Evolutionary conservation across 139 green algal species (phyloP).

Genomic region (Tetraselmis striata): DNA sequence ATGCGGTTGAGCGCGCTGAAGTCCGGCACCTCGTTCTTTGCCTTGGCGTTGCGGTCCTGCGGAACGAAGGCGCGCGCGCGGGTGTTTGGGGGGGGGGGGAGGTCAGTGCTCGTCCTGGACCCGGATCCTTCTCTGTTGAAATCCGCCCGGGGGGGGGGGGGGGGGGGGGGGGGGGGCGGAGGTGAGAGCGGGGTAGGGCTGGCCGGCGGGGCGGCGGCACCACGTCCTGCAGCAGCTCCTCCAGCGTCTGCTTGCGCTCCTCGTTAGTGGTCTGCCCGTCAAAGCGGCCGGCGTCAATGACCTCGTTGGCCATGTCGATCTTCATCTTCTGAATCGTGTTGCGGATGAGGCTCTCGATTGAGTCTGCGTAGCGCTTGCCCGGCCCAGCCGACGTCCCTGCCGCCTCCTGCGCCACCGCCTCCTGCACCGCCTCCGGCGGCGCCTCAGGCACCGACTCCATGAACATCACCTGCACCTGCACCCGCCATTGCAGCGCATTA

Average conservation of each 20-base stretch:
- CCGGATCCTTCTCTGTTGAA: too few species aligned
- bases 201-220: background rate
- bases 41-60: slow-evolving; percentile 40
- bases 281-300: slow-evolving; percentile 89
- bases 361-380: slow-evolving; percentile 63
- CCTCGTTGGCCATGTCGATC: slow-evolving; percentile 97
- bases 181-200: background rate
- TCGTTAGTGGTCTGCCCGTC: slow-evolving; percentile 89
- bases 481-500: too few species aligned
- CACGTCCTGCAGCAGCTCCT: slow-evolving; percentile 65
- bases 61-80: slow-evolving; percentile 25
- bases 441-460: slow-evolving; percentile 81
- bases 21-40: slow-evolving; percentile 51
- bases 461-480: slow-evolving; percentile 74
- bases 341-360: slow-evolving; percentile 87
- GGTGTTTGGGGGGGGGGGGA: too few species aligned
- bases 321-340: slow-evolving; percentile 97
- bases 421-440: background rate
- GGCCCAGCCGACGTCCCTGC: background rate
- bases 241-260: slow-evolving; percentile 74
- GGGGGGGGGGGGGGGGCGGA: too few species aligned
- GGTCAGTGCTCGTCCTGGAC: too few species aligned
- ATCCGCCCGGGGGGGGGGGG: background rate
- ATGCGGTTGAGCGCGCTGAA: slow-evolving; percentile 51
- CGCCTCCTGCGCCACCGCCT: slow-evolving; percentile 8